Evolutionary conservation across 371 early-diverging fungal genomes (phyloP), one percentile per base, ranked within the genome.

Genomic region (Zopfochytrium polystomum): DNA sequence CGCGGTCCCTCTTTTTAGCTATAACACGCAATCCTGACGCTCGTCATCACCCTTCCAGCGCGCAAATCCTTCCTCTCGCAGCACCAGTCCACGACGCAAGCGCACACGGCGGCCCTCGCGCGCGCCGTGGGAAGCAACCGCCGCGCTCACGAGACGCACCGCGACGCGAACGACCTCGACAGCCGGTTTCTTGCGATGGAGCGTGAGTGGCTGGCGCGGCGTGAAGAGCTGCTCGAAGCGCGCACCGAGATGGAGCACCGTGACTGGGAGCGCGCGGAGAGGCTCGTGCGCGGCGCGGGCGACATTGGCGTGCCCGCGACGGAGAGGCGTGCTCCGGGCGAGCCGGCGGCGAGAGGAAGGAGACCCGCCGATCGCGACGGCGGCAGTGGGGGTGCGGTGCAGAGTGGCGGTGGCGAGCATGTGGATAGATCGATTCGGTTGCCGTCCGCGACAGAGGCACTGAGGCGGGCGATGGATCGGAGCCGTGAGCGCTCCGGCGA

Each of bases 171-270:
- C 18, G 32, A 46, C 11, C 27, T 54, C 13, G 62, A 66, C 49
- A 23, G 11, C 3, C 35, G 45, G 34, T 68, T 78, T 49, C n/a
- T 58, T 15, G 66, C 66, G 22, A 20, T 80, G 13, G 75, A 74
- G 51, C 57, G 56, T n/a, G 78, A 78, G 60, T 80, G 80, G 80
- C 43, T 66, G 4, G 59, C 59, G 4, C 63, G 80, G 25, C 54
- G 71, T 3, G 66, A 71, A 33, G 73, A 80, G 52, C 56, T 80
- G 74, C 47, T 65, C 27, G 15, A 52, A 0, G 74, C 70, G 15
- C 61, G 76, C 13, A 60, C 73, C 35, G 72, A 73, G 29, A 53
- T 66, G 31, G 48, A 62, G 0, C 25, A 60, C 27, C 52, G 67
- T 1, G 71, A 77, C 45, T 23, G 50, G n/a, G 34, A 49, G 6